Evolutionary conservation across 2,329 filamentous ascomycete species (phyloP), one percentile per base, ranked within the genome.

Genomic region (Colletotrichum eremochloae): DNA sequence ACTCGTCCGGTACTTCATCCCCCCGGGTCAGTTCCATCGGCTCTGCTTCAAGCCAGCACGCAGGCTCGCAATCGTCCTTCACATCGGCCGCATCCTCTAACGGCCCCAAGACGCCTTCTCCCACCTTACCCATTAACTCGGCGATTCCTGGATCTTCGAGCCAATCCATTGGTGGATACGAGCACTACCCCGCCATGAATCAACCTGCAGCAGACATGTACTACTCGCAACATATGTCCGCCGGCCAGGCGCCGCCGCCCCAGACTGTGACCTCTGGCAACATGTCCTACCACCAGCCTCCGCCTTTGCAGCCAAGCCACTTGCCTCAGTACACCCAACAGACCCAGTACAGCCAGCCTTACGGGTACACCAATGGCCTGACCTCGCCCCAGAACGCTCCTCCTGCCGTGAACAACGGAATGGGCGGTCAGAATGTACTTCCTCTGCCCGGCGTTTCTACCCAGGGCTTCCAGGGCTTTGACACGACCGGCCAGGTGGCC

Each of bases 401-500:
- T 20, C 91, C 93, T 48, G 87, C 91, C 9, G 91, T 93, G 11
- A 89, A 93, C 5, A 92, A 91, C 56, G 88, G 90, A 6, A 93
- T 97, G 89, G 88, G 87, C 65, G 86, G 76, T 11, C 82, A 82
- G 2, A 90, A 91, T 52, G 90, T 94, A 6, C 88, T 96, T 74
- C 89, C 94, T 48, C 86, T 95, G 9, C 93, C 93, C 66, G 85
- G 92, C 72, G 84, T 87, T 24, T 78, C 82, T 66, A 85, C 84
- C 76, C 84, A 89, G 57, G 84, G 82, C 29, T 95, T 93, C 79
- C 81, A 83, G 66, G 85, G 85, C 5, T 91, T 90, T 75, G 96
- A 98, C 80, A 93, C 92, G 9, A 97, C 94, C n/a, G 96, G 96
- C 11, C 96, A 98, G 81, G 85, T 97, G 72, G 94, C 95, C 24